Conservation (phyloP, 176 grass and related monocot genomes). For the Oryza punctata region DNA sequence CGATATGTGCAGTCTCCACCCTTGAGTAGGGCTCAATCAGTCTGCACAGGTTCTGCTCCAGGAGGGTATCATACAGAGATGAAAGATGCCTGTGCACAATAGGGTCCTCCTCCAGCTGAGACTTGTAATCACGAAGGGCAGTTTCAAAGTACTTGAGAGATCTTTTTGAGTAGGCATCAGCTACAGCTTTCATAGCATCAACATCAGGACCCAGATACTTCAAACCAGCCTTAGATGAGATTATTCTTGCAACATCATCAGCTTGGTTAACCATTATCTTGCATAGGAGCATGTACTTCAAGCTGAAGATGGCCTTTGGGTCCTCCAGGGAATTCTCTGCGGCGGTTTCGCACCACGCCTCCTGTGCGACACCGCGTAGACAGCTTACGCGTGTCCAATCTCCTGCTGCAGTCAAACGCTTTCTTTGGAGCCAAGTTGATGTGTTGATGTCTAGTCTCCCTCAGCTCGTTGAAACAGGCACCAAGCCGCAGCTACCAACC, state of each 20-base stretch:
- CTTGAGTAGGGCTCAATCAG: constrained; percentile 72
- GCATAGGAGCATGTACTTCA: constrained; percentile 95
- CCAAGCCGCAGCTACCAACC: no score
- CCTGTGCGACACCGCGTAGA: no score
- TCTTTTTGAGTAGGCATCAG: constrained; percentile 67
- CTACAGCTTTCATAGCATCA: constrained; percentile 96
- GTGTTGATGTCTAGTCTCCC: no score
- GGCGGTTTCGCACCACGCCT: no score
- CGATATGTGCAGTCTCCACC: constrained; percentile 65
- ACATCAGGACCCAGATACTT: constrained; percentile 79
- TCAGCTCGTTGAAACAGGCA: no score
- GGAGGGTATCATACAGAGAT: constrained; percentile 69
- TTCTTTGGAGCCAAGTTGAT: no score
- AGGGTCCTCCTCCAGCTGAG: constrained; percentile 74
- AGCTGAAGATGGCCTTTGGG: constrained; percentile 60
- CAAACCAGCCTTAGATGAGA: constrained; percentile 73
- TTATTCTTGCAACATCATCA: constrained; percentile 78
- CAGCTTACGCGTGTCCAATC: no score
- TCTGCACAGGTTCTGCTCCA: constrained; percentile 82
- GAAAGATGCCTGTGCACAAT: constrained; percentile 80
- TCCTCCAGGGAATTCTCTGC: no score
- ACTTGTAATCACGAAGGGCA: constrained; percentile 55
- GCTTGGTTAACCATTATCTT: constrained; percentile 97
- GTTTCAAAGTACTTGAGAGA: constrained; percentile 79
- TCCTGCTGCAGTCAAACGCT: no score